These are phyloP conservation scores for Alternaria dauci DNA, from an alignment of 2,329 filamentous ascomycete species.

Conservation along the genomic window DNA sequence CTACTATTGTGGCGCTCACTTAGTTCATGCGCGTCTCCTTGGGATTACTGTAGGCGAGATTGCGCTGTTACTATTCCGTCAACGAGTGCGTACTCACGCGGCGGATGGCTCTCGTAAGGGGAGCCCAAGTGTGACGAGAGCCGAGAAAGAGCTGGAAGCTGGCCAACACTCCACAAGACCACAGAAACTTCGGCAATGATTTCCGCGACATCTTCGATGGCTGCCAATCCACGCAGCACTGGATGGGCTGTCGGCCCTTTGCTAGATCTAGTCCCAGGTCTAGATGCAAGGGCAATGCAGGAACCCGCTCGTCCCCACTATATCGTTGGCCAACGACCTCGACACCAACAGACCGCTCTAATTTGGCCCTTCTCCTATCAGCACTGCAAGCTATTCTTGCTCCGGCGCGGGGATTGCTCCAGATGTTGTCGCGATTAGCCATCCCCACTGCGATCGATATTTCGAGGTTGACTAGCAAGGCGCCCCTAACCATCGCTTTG, in stretches of 20 bases:
- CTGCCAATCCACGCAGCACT: conserved; percentile 5
- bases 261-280: conserved; percentile 23
- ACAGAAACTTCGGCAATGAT: conserved; percentile 4
- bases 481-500: conserved; percentile 12
- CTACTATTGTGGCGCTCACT: conserved; percentile 25
- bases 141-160: conserved; percentile 4
- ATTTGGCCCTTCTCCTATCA: conserved; percentile 20
- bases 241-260: conserved; percentile 16
- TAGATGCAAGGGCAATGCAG: conserved; percentile 34
- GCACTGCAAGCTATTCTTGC: conserved; percentile 28
- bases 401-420: conserved; percentile 14
- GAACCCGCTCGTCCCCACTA: conserved; percentile 32
- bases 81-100: not conserved
- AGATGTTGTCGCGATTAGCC: conserved; percentile 2
- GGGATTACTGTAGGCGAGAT: conserved; percentile 26
- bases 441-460: conserved; percentile 9
- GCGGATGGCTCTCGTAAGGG: not conserved
- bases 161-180: not conserved
- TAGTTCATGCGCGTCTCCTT: conserved; percentile 20
- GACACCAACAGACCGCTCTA: conserved; percentile 15
- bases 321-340: conserved; percentile 13
- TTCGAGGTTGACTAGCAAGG: not conserved
- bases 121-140: conserved; percentile 6
- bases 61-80: conserved; percentile 10
- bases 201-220: conserved; percentile 5